Conservation (phyloP, 257 asterid species). For the Solanum arcanum region DNA sequence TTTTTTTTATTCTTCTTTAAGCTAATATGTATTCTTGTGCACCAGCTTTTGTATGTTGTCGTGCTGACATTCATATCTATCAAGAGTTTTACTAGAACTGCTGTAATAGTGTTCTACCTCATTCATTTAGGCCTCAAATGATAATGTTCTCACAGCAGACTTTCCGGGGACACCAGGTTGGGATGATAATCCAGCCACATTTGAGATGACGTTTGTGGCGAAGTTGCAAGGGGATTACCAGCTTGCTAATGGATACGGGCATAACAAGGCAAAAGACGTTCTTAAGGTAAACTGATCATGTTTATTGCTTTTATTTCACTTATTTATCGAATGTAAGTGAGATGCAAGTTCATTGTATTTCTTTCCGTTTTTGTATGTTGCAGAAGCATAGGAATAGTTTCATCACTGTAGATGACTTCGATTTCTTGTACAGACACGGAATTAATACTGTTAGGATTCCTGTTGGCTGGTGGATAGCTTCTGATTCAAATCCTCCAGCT, state of each 20-base stretch:
- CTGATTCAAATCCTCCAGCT: slow-evolving; percentile 59
- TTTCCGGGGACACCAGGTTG: slow-evolving; percentile 66
- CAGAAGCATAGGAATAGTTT: slow-evolving; percentile 66
- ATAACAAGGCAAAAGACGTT: slow-evolving; percentile 40
- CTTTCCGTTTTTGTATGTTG: slow-evolving; percentile 7
- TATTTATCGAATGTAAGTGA: background rate
- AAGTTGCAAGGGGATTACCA: slow-evolving; percentile 80
- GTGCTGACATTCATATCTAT: background rate
- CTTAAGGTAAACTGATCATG: slow-evolving; percentile 30
- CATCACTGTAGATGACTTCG: slow-evolving; percentile 58
- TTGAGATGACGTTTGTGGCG: slow-evolving; percentile 35
- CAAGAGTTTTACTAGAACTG: background rate
- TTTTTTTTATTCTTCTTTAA: background rate
- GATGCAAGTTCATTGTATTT: background rate
- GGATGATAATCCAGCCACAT: slow-evolving; percentile 86
- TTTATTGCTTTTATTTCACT: background rate
- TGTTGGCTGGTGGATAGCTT: slow-evolving; percentile 94
- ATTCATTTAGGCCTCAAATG: slow-evolving; percentile 59
- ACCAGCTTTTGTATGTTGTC: background rate
- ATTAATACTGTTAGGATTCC: slow-evolving; percentile 79
- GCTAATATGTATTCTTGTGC: background rate
- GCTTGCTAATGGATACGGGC: slow-evolving; percentile 80
- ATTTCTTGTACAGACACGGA: slow-evolving; percentile 59
- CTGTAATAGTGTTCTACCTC: slow-evolving; percentile 14
- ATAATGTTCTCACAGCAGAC: slow-evolving; percentile 67